Percentiles rank a stretch among this genome's conserved stretches.
These are phyloP conservation scores for Pyrenopolyporus hunteri DNA, from an alignment of 495 filamentous ascomycete genomes.

Conservation along the genomic window DNA sequence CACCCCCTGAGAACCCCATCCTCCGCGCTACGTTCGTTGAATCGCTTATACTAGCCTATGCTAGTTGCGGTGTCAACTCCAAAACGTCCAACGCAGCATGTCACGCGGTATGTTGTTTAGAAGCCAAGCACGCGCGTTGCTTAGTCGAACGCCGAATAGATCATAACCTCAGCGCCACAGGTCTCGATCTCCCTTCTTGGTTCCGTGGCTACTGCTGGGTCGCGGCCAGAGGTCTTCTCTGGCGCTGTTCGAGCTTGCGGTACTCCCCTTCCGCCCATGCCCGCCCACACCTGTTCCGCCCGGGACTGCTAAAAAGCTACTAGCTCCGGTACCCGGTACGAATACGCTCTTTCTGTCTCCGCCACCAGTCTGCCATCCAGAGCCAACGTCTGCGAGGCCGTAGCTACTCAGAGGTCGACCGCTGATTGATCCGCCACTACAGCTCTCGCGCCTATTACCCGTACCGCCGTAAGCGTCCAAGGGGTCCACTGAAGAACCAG, in stretches of 20 bases:
- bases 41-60: too few species aligned
- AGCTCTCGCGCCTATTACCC: slow-evolving; percentile 22
- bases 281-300: slow-evolving; percentile 27
- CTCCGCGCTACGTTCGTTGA: too few species aligned
- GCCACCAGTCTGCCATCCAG: slow-evolving; percentile 49
- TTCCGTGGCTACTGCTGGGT: slow-evolving; percentile 48
- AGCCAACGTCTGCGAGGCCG: slow-evolving; percentile 51
- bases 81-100: neutral
- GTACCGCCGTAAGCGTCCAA: slow-evolving; percentile 36
- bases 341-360: slow-evolving; percentile 55
- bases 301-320: slow-evolving; percentile 82
- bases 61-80: too few species aligned
- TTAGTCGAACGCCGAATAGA: too few species aligned
- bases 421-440: slow-evolving; percentile 26
- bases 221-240: slow-evolving; percentile 52
- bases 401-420: slow-evolving; percentile 58
- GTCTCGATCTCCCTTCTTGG: slow-evolving; percentile 52
- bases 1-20: too few species aligned
- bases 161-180: slow-evolving; percentile 49
- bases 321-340: slow-evolving; percentile 72
- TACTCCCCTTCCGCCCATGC: slow-evolving; percentile 21
- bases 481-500: slow-evolving; percentile 39
- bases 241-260: slow-evolving; percentile 12
- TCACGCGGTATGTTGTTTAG: too few species aligned
- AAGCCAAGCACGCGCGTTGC: too few species aligned